Evolutionary conservation across 2,329 filamentous ascomycete species (phyloP), one percentile per base, ranked within the genome.

Genomic region (Aspergillus amoenus): DNA sequence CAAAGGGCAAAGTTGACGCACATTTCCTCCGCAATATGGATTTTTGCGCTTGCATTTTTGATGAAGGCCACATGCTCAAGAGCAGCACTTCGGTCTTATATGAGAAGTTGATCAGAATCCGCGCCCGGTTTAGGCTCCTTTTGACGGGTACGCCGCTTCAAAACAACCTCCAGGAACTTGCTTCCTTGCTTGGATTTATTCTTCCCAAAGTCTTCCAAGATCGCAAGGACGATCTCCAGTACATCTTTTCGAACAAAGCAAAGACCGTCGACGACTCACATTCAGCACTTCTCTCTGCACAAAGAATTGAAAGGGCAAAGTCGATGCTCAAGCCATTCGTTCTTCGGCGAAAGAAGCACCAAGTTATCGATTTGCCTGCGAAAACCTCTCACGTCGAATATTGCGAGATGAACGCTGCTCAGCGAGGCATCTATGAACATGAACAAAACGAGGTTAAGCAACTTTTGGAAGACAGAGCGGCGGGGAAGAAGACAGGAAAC

Each of bases 241-340:
- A 87, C 52, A 89, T 97, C 47, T 99, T 99, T 77, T 91, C 91
- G 64, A 90, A 95, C 70, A 96, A 95, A 68, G 90, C 93, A 12
- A 93, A 89, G 52, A 89, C 92, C 18, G 88, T 87, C 39, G 85
- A 88, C 56, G 88, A 77, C 21, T 80, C 82, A 13, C 84, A 97
- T 70, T 90, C 90, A 21, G 89, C 91, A 1, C 83, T 97, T 11
- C 79, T 99, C 1, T 96, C 94, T 21, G 88, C 86, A 44, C 91
- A 96, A 71, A 88, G 94, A 42, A 94, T 97, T 56, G 85, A 86
- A 56, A 85, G 93, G 44, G 94, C 94, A 2, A 87, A 93, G 54
- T 91, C 89, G 0, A 99, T 99, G 80, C 85, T 99, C 68, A 91
- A 93, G 22, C 94, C 94, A 0, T 99, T 99, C 70, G 94, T 99